These are phyloP conservation scores for Trichoderma koningii DNA, from an alignment of 2,329 filamentous ascomycete genomes.

Conservation along the genomic window DNA sequence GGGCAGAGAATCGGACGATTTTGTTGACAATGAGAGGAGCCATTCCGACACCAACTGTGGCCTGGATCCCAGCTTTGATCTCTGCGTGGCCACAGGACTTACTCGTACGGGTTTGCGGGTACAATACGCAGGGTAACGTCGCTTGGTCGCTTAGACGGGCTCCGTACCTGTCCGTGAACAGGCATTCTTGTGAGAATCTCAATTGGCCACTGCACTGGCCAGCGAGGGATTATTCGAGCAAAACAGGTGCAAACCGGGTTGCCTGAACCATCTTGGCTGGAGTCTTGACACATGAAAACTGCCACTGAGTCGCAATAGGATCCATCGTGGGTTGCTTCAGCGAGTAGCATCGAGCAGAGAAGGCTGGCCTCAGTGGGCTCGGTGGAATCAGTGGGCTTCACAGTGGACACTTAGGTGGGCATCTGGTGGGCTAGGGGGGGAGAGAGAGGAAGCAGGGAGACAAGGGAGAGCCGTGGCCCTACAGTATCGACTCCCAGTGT, in stretches of 20 bases:
- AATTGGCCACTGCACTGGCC: constrained; percentile 14
- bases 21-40: no score
- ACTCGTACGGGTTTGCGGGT: no score
- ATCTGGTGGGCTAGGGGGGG: not conserved
- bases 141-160: not conserved
- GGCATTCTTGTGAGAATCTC: constrained; percentile 12
- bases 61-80: constrained; percentile 5
- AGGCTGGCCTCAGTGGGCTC: constrained; percentile 5
- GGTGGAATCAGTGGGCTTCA: constrained; percentile 1
- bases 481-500: no score
- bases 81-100: not conserved
- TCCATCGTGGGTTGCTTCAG: constrained; percentile 21
- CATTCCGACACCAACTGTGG: not conserved
- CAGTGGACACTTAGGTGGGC: constrained; percentile 17
- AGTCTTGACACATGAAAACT: constrained; percentile 31
- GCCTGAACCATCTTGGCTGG: constrained; percentile 22
- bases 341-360: not conserved
- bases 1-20: no score
- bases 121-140: no score
- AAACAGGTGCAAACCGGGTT: constrained; percentile 8
- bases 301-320: constrained; percentile 20
- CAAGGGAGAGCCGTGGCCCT: not conserved
- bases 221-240: constrained; percentile 26
- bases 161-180: constrained; percentile 8
- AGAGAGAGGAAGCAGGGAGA: not conserved